These are phyloP conservation scores for Macrolepiota dolichaula DNA, from an alignment of 768 basidiomycete species.

Conservation along the genomic window DNA sequence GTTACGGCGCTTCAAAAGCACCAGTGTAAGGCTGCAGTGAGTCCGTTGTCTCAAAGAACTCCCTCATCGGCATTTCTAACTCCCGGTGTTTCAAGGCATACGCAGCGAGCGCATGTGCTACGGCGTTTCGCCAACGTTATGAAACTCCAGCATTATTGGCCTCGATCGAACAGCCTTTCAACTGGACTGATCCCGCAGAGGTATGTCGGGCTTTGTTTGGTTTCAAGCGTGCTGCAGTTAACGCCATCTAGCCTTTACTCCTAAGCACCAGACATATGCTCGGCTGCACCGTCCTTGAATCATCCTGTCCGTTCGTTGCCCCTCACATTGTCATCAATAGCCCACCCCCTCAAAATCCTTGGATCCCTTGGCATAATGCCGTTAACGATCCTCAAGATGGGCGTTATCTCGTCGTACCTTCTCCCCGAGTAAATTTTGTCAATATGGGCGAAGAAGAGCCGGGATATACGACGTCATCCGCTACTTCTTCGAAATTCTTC, in stretches of 20 bases:
- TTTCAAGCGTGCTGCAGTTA: background rate
- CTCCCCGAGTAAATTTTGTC: conserved; percentile 21
- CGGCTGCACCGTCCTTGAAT: conserved; percentile 41
- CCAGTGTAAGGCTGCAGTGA: conserved; percentile 35
- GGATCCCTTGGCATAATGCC: conserved; percentile 32
- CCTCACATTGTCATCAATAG: conserved; percentile 45
- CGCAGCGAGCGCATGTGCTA: conserved; percentile 34
- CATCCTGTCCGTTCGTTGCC: conserved; percentile 33
- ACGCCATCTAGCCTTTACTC: conserved; percentile 29
- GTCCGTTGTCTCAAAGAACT: conserved; percentile 16
- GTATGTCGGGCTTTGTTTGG: conserved; percentile 23
- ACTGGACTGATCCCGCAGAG: conserved; percentile 52
- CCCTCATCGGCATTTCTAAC: conserved; percentile 11
- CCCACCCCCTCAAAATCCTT: conserved; percentile 35
- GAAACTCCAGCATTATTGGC: conserved; percentile 26
- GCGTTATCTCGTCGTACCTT: conserved; percentile 28
- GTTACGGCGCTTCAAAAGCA: conserved; percentile 32
- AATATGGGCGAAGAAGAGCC: conserved; percentile 15
- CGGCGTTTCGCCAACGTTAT: conserved; percentile 35
- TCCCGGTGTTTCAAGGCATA: conserved; percentile 31
- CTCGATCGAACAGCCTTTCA: conserved; percentile 35
- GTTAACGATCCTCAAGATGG: conserved; percentile 36
- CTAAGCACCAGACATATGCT: conserved; percentile 16
- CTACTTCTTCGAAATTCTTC: conserved; percentile 5
- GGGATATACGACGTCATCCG: background rate